A percentile compares a stretch with the other conserved stretches of the same genome.
Evolutionary conservation across 805 yeast genomes (phyloP).

Genomic region (Yueomyces sp.): DNA sequence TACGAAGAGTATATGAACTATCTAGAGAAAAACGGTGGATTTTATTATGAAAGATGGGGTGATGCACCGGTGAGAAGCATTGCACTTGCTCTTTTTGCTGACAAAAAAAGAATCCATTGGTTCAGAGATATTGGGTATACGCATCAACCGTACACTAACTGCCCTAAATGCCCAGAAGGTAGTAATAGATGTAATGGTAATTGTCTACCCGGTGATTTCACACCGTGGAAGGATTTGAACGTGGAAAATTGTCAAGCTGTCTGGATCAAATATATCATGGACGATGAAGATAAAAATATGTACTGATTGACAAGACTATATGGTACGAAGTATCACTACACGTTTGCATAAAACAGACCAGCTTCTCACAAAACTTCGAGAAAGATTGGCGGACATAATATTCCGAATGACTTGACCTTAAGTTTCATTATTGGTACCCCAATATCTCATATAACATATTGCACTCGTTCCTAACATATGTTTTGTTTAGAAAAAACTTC

Average conservation of each 20-base stretch:
- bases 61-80: constrained; percentile 84
- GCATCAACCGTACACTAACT: constrained; percentile 63
- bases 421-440: too few species aligned
- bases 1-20: constrained; percentile 50
- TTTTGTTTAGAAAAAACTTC: too few species aligned
- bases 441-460: too few species aligned
- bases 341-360: too few species aligned
- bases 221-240: constrained; percentile 35
- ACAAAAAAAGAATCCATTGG: constrained; percentile 63
- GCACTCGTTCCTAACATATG: too few species aligned
- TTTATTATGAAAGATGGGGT: constrained; percentile 88
- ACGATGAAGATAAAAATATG: constrained; percentile 15
- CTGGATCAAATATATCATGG: constrained; percentile 44
- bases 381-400: too few species aligned
- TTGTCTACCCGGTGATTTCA: constrained; percentile 45
- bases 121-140: constrained; percentile 72
- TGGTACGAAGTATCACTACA: too few species aligned
- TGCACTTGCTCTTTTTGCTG: constrained; percentile 61
- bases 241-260: constrained; percentile 64
- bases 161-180: constrained; percentile 36
- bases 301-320: constrained; percentile 4
- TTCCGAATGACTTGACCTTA: too few species aligned
- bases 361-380: too few species aligned
- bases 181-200: constrained; percentile 33
- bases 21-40: constrained; percentile 62